Percentiles rank a stretch among this genome's conserved stretches.
Evolutionary conservation across 73 alveolate species (phyloP).

Genomic region (Paramecium pentaurelia): DNA sequence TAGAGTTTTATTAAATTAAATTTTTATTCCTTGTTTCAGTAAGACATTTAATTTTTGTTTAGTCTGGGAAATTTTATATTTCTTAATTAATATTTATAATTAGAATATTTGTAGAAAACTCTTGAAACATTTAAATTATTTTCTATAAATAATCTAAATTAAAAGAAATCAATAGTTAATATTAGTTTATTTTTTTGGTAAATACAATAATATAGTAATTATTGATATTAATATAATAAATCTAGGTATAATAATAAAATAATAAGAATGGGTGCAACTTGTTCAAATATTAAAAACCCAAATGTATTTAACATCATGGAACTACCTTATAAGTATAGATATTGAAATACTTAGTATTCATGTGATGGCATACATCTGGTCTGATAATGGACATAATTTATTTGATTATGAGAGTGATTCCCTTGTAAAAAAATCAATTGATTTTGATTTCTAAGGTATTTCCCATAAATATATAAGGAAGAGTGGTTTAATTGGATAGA

Average conservation of each 20-base stretch:
- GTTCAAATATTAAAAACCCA: not conserved
- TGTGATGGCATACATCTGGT: constrained; percentile 34
- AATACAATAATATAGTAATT: too few relatives aligned
- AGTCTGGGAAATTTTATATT: too few relatives aligned
- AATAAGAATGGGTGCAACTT: constrained; percentile 32
- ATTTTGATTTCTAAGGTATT: constrained; percentile 39
- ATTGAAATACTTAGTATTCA: not conserved
- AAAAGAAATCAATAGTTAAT: not conserved
- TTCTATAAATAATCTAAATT: not conserved
- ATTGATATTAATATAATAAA: not conserved
- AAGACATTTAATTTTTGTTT: too few relatives aligned
- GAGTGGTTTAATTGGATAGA: constrained; percentile 6
- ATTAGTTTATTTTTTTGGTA: not conserved
- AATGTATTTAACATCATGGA: not conserved
- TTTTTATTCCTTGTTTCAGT: too few relatives aligned
- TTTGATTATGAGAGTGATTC: constrained; percentile 46
- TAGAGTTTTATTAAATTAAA: too few relatives aligned
- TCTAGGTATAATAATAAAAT: not conserved
- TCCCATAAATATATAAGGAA: not conserved
- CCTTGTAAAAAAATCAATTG: constrained; percentile 17
- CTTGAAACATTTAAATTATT: too few relatives aligned
- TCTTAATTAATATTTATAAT: too few relatives aligned
- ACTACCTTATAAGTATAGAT: not conserved
- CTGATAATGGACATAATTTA: constrained; percentile 41
- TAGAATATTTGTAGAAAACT: too few relatives aligned